Evolutionary conservation across 2,329 filamentous ascomycete genomes (phyloP), one percentile per base, ranked within the genome.

Genomic region (Fusarium sterilihyphosum): DNA sequence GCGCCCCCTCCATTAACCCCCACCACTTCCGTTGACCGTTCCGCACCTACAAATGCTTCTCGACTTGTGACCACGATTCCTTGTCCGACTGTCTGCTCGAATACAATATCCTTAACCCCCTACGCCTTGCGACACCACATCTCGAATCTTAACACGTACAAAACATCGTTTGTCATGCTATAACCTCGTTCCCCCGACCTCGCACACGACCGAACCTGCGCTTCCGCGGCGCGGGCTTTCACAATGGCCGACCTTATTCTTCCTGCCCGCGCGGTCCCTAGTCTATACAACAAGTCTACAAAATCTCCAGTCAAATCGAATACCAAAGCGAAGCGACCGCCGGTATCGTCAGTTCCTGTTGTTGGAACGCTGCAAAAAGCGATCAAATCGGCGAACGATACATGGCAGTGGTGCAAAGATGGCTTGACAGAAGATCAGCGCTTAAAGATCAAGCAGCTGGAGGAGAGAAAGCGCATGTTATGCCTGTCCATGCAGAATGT

Each of bases 401-500:
- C 84, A 18, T 80, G 86, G 58, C 79, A 84, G n/a, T 85, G 84
- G 61, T 86, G 86, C 74, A 86, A 84, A 67, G 88, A 90, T 83
- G 88, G 87, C n/a, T 79, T 88, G 24, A 85, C 85, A 3, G 81
- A 83, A 54, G 84, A 88, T 40, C 84, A 91, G 73, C 84, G 88
- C 20, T 83, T 86, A 37, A 82, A 85, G 47, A 83, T 81, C 67
- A 82, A 84, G 64, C 83, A 84, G 46, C 78, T 82, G n/a, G 89
- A 91, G 58, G 87, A 91, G 76, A 87, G 87, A 68, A 91, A 88
- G 80, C 89, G 92, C 78, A 86, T 92, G 16, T 81, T 95, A 47
- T 88, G 89, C 69, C 80, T 91, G 71, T 88, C 88, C 71, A 88
- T 95, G 86, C 89, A 90, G 73, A 89, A 90, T 83, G 92, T 92